Evolutionary conservation across 2,329 filamentous ascomycete genomes (phyloP).

Genomic region (Aureobasidium sp.): DNA sequence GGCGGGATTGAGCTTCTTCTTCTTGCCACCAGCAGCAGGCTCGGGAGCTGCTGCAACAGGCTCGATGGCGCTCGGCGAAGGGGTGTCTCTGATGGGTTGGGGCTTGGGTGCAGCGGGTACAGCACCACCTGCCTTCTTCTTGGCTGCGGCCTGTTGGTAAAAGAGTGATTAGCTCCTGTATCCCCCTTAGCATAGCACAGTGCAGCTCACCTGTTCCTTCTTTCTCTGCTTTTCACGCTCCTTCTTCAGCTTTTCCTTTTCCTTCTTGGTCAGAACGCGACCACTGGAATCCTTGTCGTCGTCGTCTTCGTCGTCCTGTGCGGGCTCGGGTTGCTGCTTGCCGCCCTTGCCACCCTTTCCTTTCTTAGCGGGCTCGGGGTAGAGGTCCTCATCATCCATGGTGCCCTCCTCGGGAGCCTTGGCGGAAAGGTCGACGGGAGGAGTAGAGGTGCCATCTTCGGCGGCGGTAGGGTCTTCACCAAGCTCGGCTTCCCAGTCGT

Average conservation of each 20-base stretch:
- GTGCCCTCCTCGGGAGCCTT: conserved; percentile 77
- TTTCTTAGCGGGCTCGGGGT: conserved; percentile 69
- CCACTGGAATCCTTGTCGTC: conserved; percentile 52
- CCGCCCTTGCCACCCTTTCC: conserved; percentile 48
- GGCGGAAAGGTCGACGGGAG: conserved; percentile 41
- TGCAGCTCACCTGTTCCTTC: conserved; percentile 75
- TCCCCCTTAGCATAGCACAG: neutral
- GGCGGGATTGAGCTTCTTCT: conserved; percentile 79
- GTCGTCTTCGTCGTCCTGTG: conserved; percentile 40
- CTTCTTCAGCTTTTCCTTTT: conserved; percentile 98
- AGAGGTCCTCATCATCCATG: conserved; percentile 64
- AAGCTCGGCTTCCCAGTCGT: conserved; percentile 64
- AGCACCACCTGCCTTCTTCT: conserved; percentile 60
- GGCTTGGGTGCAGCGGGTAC: conserved; percentile 48
- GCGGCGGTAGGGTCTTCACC: conserved; percentile 48
- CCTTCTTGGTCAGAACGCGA: conserved; percentile 85
- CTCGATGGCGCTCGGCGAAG: conserved; percentile 4
- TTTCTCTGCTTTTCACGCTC: conserved; percentile 97
- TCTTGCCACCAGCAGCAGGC: conserved; percentile 57
- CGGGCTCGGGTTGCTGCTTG: conserved; percentile 39
- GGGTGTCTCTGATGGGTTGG: conserved; percentile 12
- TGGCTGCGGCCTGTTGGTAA: conserved; percentile 49
- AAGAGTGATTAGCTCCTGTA: neutral
- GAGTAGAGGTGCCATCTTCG: conserved; percentile 32
- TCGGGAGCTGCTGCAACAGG: conserved; percentile 48